A percentile compares a stretch with the other conserved stretches of the same genome.
Conservation (phyloP, 352 stramenopile genomes). For the Phytophthora fragariaefolia region DNA sequence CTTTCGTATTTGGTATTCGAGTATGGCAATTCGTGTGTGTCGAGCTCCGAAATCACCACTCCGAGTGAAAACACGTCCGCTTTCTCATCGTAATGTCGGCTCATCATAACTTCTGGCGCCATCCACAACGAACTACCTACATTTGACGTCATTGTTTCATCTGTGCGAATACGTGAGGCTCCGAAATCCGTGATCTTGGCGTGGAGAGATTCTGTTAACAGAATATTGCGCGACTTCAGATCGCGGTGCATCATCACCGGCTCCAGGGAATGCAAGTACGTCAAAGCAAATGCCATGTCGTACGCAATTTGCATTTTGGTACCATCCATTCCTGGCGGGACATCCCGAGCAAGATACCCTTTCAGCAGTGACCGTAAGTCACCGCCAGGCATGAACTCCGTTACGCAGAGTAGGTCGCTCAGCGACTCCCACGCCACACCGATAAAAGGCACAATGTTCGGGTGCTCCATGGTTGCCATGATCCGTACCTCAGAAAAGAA, state of each 20-base stretch:
- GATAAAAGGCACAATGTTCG: slow-evolving; percentile 58
- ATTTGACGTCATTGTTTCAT: slow-evolving; percentile 38
- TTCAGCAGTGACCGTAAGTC: slow-evolving; percentile 52
- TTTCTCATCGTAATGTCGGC: slow-evolving; percentile 34
- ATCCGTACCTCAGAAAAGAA: slow-evolving; percentile 56
- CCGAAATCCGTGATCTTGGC: slow-evolving; percentile 70
- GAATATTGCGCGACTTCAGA: slow-evolving; percentile 74
- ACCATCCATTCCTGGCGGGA: slow-evolving; percentile 35
- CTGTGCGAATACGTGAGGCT: slow-evolving; percentile 31
- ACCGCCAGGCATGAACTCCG: slow-evolving; percentile 57
- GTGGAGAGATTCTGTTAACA: slow-evolving; percentile 45
- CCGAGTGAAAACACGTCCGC: slow-evolving; percentile 53
- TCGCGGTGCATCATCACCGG: slow-evolving; percentile 54
- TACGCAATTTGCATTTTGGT: slow-evolving; percentile 48
- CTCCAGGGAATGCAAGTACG: slow-evolving; percentile 42
- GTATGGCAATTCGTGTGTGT: slow-evolving; percentile 38
- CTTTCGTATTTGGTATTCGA: slow-evolving; percentile 24
- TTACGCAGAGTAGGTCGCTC: slow-evolving; percentile 53
- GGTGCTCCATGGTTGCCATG: slow-evolving; percentile 53
- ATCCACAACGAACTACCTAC: slow-evolving; percentile 47
- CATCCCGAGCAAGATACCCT: slow-evolving; percentile 19
- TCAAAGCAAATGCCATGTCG: slow-evolving; percentile 40
- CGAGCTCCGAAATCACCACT: slow-evolving; percentile 45
- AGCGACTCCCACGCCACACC: slow-evolving; percentile 64
- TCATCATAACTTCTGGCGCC: slow-evolving; percentile 50